These are phyloP conservation scores for Trypanosoma cruzi DNA, from an alignment of 208 protist species.

Conservation along the genomic window DNA sequence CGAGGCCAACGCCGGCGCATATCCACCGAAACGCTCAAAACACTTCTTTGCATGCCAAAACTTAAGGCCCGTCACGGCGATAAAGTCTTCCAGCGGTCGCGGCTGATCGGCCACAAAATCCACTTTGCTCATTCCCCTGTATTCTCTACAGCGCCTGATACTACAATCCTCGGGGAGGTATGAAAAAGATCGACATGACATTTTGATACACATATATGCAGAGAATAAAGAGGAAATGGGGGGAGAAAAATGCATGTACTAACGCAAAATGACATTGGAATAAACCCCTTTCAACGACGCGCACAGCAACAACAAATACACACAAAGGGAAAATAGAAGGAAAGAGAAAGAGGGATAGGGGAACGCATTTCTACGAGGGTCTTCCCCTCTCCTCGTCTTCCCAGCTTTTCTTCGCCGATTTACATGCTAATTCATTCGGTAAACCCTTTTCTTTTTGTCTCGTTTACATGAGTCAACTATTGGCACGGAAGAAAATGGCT, in stretches of 20 bases:
- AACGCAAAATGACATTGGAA: background rate
- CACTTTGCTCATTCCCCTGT: conserved; percentile 1
- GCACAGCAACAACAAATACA: conserved; percentile 1
- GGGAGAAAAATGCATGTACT: conserved; percentile 11
- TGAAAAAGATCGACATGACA: conserved; percentile 19
- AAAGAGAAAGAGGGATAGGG: background rate
- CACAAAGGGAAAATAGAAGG: background rate
- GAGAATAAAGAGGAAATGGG: conserved; percentile 7
- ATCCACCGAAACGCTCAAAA: conserved; percentile 62
- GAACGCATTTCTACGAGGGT: background rate
- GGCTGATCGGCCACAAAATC: conserved; percentile 10
- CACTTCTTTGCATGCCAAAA: conserved; percentile 49
- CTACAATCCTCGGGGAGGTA: conserved; percentile 13
- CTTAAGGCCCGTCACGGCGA: conserved; percentile 68
- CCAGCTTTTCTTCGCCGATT: background rate
- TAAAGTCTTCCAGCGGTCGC: conserved; percentile 49
- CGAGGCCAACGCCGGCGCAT: conserved; percentile 65
- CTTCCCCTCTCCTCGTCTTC: background rate
- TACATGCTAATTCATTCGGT: background rate
- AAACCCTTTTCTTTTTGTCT: background rate
- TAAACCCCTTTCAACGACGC: background rate
- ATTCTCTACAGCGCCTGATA: background rate
- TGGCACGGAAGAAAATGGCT: background rate
- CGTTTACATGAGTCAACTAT: background rate
- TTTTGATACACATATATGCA: conserved; percentile 11